phyloP scores from a whole-genome alignment of 1,284 basidiomycete genomes.

The Irpex lacteus region DNA sequence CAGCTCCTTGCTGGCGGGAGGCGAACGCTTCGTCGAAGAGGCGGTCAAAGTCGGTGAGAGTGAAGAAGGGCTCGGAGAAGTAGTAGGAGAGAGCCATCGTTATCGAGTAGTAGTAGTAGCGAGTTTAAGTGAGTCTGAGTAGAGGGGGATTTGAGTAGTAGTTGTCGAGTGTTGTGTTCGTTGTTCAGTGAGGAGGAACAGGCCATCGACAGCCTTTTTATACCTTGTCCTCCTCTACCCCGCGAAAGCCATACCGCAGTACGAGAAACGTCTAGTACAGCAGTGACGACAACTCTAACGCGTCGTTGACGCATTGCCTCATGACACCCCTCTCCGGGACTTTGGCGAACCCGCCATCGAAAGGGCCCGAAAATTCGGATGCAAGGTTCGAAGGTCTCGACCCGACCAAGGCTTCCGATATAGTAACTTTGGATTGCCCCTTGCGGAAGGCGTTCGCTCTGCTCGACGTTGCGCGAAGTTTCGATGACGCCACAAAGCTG shows the following conservation, averaged over 20 bases:
- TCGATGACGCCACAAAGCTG: not conserved
- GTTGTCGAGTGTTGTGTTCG: no score
- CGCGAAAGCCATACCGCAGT: no score
- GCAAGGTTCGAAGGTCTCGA: no score
- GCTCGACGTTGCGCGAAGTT: not conserved
- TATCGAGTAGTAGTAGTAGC: not conserved
- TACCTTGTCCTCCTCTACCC: not conserved
- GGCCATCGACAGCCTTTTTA: not conserved
- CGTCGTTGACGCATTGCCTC: no score
- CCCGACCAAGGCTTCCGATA: no score
- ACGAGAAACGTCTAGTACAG: not conserved
- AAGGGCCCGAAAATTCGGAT: not conserved
- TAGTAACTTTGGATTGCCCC: no score
- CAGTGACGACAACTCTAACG: not conserved
- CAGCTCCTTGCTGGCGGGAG: not conserved
- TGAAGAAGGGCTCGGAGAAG: constrained; percentile 13
- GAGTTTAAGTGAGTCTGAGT: not conserved
- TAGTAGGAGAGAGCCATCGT: constrained; percentile 2
- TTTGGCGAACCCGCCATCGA: not conserved
- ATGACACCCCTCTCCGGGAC: not conserved
- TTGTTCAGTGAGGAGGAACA: no score
- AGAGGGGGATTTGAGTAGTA: not conserved
- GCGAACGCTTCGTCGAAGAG: constrained; percentile 14
- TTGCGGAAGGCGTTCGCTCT: not conserved
- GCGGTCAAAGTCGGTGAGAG: constrained; percentile 12